Base-by-base conservation (phyloP, 225 moss, liverwort and hornwort genomes). In the Marchantia polymorpha region DNA sequence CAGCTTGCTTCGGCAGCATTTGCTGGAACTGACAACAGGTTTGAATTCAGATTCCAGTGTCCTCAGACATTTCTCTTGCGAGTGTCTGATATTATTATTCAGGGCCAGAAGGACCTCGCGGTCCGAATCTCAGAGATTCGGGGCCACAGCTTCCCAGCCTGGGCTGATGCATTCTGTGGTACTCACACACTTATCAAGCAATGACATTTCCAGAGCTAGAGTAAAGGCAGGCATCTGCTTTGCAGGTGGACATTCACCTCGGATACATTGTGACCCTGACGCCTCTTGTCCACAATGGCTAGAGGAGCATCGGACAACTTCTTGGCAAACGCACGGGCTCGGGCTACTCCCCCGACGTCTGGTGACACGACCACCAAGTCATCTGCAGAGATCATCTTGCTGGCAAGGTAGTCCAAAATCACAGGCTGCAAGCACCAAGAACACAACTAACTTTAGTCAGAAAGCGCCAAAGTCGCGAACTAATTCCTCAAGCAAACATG, bases 261-360 rank as follows among this genome's bases (percentile, higher is more conserved):
- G 10, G 93, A 91, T 25, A 94, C 48, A 52, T 97, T 97, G 77
- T 97, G 96, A 26, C 92, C 94, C 53, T 97, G 96, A 39, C 94
- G 91, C 77, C 96, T 90, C 89, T 97, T 97, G 84, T 97, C 96
- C n/a, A 97, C 96, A 64, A 97, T 97, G 9, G 94, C 96, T 54
- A 97, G 84, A 81, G 96, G 96, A 69, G 96, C 96, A 84, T 97
- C 96, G 27, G 96, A 97, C 67, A 97, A 70, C 79, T 97, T 97
- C 87, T 97, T 97, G 50, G 96, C 96, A 78, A 97, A 97, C 52
- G 96, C 96, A 20, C 96, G 90, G 25, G 96, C 96, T 61, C 94
- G 89, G 58, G 94, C 92, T 70, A 97, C 96, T 81, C 96, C 96
- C 50, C 96, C 96, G 52, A 97, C 96, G 81, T 97, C 96, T 81